Conservation (phyloP, 1,284 basidiomycete genomes). For the Pseudozyma thailandica region DNA sequence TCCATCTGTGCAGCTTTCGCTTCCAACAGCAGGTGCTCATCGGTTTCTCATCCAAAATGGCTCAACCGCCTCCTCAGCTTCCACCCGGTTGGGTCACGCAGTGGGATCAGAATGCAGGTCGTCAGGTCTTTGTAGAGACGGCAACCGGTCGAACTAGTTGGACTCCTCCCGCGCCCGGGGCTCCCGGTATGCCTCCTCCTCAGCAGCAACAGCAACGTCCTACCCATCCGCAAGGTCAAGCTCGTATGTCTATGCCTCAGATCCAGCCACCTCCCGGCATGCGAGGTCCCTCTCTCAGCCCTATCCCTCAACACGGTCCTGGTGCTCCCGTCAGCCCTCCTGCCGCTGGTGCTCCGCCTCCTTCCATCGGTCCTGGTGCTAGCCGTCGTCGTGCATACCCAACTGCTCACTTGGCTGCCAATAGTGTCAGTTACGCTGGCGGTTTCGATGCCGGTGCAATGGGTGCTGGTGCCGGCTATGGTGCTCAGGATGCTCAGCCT, state of each 20-base stretch:
- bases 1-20: neutral
- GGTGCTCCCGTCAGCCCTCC: slow-evolving; percentile 48
- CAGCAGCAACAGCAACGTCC: slow-evolving; percentile 51
- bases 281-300: slow-evolving; percentile 43
- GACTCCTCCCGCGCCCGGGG: slow-evolving; percentile 62
- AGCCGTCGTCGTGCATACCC: slow-evolving; percentile 70
- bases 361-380: slow-evolving; percentile 68
- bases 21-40: slow-evolving; percentile 2
- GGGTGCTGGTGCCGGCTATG: slow-evolving; percentile 63
- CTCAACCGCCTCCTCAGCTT: slow-evolving; percentile 69
- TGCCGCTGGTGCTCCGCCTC: slow-evolving; percentile 60
- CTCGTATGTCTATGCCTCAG: slow-evolving; percentile 65
- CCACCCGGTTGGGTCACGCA: slow-evolving; percentile 89
- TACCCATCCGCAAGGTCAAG: slow-evolving; percentile 62
- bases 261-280: slow-evolving; percentile 57
- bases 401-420: slow-evolving; percentile 68
- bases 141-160: slow-evolving; percentile 68
- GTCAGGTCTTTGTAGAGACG: slow-evolving; percentile 80
- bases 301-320: slow-evolving; percentile 42
- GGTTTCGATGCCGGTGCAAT: slow-evolving; percentile 68
- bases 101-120: slow-evolving; percentile 84
- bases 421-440: slow-evolving; percentile 68
- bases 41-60: slow-evolving; percentile 17
- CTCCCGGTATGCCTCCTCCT: slow-evolving; percentile 12
- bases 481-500: slow-evolving; percentile 40